Evolutionary conservation across 495 filamentous ascomycete genomes (phyloP), one percentile per base, ranked within the genome.

Genomic region (Hypoxylon cercidicola): DNA sequence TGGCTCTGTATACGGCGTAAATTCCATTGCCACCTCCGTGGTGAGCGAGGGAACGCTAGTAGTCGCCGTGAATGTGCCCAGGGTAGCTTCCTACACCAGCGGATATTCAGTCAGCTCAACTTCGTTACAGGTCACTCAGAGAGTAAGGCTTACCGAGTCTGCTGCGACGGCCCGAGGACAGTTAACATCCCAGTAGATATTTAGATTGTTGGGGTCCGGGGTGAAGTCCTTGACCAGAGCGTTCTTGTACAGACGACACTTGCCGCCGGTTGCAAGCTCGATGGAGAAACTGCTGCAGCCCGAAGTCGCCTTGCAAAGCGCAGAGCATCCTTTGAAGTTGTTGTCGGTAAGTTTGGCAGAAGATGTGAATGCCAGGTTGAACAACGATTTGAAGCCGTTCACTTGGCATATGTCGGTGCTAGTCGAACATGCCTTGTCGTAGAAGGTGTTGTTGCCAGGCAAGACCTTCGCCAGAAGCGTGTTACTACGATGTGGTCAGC

Each of bases 141-240:
- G 20, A 25, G 7, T 9, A 46, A 16, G 25, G 40, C 43, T 25
- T 57, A 57, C 54, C 25, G 41, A 7, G 9, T 19, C 25, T 7
- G 25, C 21, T 39, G 18, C 54, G 19, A 57, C 54, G 3, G 28
- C 43, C 12, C 54, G 41, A 15, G 54, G 54, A 46, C 54, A 57
- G 43, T 57, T 57, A 30, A 57, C 13, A 39, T 57, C 54, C 54
- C 54, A 57, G 25, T 47, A 57, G 28, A 57, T 35, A 28, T 57
- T 57, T 41, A 57, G 41, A 25, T 47, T 57, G 10, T 48, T 47
- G 5, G 41, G 12, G 23, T 57, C 54, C 21, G 54, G 54, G n/a
- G 30, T 48, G 43, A 57, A 57, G 43, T 57, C 54, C 25, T 57
- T 57, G 20, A 47, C 43, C 12, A 57, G 30, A 28, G 54, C 41